Evolutionary conservation across 345 rosid species (phyloP).

Genomic region (Trapa incisa): DNA sequence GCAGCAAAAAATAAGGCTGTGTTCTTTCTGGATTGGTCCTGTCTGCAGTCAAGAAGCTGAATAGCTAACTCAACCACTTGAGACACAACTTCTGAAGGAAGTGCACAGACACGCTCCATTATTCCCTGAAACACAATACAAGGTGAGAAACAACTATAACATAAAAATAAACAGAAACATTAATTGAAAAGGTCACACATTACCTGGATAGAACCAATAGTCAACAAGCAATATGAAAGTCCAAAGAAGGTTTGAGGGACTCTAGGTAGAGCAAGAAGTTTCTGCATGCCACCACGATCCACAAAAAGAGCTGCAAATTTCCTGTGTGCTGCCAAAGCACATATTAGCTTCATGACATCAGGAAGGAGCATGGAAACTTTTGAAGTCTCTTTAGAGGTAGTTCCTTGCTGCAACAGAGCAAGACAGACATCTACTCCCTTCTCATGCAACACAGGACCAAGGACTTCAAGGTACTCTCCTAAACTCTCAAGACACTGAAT

Average conservation of each 20-base stretch:
- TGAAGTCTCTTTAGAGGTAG: conserved; percentile 34
- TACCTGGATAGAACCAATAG: conserved; percentile 96
- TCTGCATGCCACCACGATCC: conserved; percentile 90
- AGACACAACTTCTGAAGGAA: conserved; percentile 61
- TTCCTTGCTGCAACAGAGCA: conserved; percentile 52
- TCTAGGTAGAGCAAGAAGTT: conserved; percentile 80
- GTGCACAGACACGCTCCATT: conserved; percentile 98
- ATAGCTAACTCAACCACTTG: conserved; percentile 81
- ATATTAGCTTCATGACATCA: conserved; percentile 93
- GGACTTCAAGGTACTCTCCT: conserved; percentile 96
- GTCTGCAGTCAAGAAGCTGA: conserved; percentile 73
- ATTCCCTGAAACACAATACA: conserved; percentile 51
- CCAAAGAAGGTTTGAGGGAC: conserved; percentile 61
- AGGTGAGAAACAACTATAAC: conserved; percentile 8
- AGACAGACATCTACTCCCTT: conserved; percentile 97
- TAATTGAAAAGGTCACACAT: conserved; percentile 12
- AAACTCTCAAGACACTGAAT: conserved; percentile 82
- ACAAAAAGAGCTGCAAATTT: conserved; percentile 98
- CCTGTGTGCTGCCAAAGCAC: conserved; percentile 95
- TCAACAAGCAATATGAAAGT: conserved; percentile 84
- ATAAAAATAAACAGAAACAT: neutral
- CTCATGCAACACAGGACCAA: conserved; percentile 92
- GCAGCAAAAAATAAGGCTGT: conserved; percentile 88
- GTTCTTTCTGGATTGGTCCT: conserved; percentile 88
- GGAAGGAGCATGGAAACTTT: conserved; percentile 46